These are phyloP conservation scores for Trichoderma sp. DNA, from an alignment of 2,329 filamentous ascomycete genomes.

Conservation along the genomic window DNA sequence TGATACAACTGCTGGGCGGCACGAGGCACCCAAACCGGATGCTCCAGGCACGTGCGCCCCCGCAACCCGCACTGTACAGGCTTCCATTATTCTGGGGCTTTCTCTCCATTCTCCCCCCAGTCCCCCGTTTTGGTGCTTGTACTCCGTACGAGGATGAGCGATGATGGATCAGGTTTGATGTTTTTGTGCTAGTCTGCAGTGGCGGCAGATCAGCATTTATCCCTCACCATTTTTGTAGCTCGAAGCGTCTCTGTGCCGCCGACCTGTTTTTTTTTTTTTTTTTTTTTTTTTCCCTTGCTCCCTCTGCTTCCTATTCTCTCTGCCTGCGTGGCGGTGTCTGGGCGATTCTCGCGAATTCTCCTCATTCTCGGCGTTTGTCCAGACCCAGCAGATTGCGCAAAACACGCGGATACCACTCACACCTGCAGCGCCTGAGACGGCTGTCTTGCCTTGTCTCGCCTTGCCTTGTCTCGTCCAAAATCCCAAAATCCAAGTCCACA, in stretches of 20 bases:
- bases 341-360: not conserved
- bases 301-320: not conserved
- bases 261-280: not conserved
- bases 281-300: too few species aligned
- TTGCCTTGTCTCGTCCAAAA: not conserved
- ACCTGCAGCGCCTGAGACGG: not conserved
- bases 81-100: not conserved
- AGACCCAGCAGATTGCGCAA: not conserved
- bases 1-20: not conserved
- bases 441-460: not conserved
- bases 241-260: not conserved
- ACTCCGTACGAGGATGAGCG: conserved; percentile 6
- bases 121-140: not conserved
- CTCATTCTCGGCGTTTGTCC: not conserved
- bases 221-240: not conserved
- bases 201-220: conserved; percentile 17
- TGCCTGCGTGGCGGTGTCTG: not conserved
- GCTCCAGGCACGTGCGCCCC: not conserved
- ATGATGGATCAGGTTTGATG: not conserved
- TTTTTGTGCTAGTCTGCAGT: conserved; percentile 16
- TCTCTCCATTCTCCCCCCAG: not conserved
- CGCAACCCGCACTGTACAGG: not conserved
- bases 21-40: not conserved
- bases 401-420: not conserved
- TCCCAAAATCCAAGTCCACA: not conserved